These are phyloP conservation scores for Geotrichum australiense DNA, from an alignment of 1,139 yeast genomes.

Conservation along the genomic window DNA sequence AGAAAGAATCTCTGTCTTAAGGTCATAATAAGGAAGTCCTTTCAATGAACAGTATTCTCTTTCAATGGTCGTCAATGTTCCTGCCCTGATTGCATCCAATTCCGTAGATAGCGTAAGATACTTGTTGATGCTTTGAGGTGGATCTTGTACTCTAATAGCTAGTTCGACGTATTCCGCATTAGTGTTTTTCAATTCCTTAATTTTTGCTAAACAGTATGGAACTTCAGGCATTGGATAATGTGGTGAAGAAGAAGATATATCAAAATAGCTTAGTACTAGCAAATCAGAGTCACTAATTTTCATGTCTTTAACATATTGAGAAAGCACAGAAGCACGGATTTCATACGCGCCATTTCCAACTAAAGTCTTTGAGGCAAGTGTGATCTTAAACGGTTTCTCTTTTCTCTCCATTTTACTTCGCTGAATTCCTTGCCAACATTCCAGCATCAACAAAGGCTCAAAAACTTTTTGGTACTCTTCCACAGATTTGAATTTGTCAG, in stretches of 20 bases:
- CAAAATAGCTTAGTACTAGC: slow-evolving; percentile 51
- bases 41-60: slow-evolving; percentile 82
- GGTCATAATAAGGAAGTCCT: slow-evolving; percentile 76
- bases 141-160: slow-evolving; percentile 57
- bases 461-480: slow-evolving; percentile 59
- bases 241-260: slow-evolving; percentile 30
- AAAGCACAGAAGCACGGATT: slow-evolving; percentile 69
- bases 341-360: slow-evolving; percentile 44
- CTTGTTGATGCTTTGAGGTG: slow-evolving; percentile 21
- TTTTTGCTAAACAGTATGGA: slow-evolving; percentile 66
- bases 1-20: slow-evolving; percentile 53
- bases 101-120: slow-evolving; percentile 21
- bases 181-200: slow-evolving; percentile 57
- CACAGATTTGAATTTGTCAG: slow-evolving; percentile 47
- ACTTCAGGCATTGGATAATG: slow-evolving; percentile 19
- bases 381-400: slow-evolving; percentile 55
- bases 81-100: slow-evolving; percentile 61
- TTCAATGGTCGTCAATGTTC: slow-evolving; percentile 77
- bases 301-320: slow-evolving; percentile 44
- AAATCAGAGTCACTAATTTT: slow-evolving; percentile 71
- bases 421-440: slow-evolving; percentile 90
- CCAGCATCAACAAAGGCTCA: slow-evolving; percentile 76
- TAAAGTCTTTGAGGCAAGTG: slow-evolving; percentile 15
- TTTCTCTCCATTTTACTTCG: slow-evolving; percentile 58
- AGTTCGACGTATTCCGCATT: slow-evolving; percentile 61